Evolutionary conservation across 441 rosid genomes (phyloP).

Genomic region (Arabidopsis lyrata): DNA sequence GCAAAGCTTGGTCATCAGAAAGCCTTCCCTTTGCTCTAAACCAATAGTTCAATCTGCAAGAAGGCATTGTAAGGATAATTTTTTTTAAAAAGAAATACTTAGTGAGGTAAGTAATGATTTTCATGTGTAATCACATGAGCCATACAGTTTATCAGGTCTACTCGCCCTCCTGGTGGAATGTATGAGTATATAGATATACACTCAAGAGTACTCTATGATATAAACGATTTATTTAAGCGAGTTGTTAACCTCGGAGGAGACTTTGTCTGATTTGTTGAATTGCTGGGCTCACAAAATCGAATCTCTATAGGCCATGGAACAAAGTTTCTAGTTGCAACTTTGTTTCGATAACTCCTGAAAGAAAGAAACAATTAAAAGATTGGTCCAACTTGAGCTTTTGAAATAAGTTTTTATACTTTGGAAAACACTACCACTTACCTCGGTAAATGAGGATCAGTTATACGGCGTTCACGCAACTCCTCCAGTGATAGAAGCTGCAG

Average conservation of each 20-base stretch:
- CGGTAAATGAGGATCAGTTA: conserved; percentile 85
- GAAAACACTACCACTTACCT: conserved; percentile 54
- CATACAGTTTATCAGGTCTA: conserved; percentile 17
- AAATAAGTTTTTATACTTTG: background rate
- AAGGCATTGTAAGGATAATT: conserved; percentile 6
- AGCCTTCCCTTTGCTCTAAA: conserved; percentile 94
- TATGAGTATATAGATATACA: conserved; percentile 11
- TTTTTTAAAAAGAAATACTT: background rate
- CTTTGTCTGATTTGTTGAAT: conserved; percentile 76
- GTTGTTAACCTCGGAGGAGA: conserved; percentile 78
- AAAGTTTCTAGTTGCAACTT: conserved; percentile 67
- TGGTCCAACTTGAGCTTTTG: conserved; percentile 11
- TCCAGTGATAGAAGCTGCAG: conserved; percentile 90
- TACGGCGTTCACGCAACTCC: conserved; percentile 79
- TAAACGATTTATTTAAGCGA: conserved; percentile 28
- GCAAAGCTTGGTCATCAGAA: conserved; percentile 96
- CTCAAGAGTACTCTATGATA: conserved; percentile 12
- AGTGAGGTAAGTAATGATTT: background rate
- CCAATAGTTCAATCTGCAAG: conserved; percentile 86
- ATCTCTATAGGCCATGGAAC: conserved; percentile 98
- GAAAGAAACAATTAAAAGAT: conserved; percentile 34
- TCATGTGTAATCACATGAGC: conserved; percentile 31
- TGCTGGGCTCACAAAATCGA: conserved; percentile 86
- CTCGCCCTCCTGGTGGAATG: conserved; percentile 6
- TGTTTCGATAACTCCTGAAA: conserved; percentile 90